Conservation (phyloP, 1,284 basidiomycete genomes). For the Apiotrichum gracile region DNA sequence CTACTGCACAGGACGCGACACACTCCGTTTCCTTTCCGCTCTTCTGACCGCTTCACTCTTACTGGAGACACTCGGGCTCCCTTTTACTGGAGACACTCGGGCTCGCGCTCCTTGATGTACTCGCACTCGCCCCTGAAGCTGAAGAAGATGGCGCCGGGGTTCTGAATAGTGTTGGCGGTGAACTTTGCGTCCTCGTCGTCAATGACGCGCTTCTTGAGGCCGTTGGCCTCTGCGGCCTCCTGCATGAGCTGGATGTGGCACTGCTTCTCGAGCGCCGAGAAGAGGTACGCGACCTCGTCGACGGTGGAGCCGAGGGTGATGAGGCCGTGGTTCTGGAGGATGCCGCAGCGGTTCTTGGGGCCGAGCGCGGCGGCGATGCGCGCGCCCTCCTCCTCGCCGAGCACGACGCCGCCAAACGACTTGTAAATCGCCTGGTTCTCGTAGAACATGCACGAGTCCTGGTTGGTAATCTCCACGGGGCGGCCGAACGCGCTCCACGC, state of each 20-base stretch:
- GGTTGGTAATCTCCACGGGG: slow-evolving; percentile 41
- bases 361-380: slow-evolving; percentile 59
- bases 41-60: too few relatives aligned
- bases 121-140: slow-evolving; percentile 8
- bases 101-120: slow-evolving; percentile 3
- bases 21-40: too few relatives aligned
- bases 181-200: slow-evolving; percentile 41
- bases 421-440: slow-evolving; percentile 27
- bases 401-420: slow-evolving; percentile 57
- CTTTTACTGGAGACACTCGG: slow-evolving; percentile 4
- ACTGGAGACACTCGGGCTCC: too few relatives aligned
- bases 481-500: slow-evolving; percentile 28
- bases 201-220: slow-evolving; percentile 34
- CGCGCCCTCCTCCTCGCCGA: slow-evolving; percentile 57
- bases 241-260: slow-evolving; percentile 43
- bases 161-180: slow-evolving; percentile 39
- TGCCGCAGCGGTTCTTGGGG: slow-evolving; percentile 41
- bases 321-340: slow-evolving; percentile 58
- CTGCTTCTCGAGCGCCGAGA: slow-evolving; percentile 40
- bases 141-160: slow-evolving; percentile 9
- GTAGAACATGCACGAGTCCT: slow-evolving; percentile 33
- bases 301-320: slow-evolving; percentile 50
- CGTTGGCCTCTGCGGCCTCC: slow-evolving; percentile 42
- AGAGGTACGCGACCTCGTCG: slow-evolving; percentile 40
- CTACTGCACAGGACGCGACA: too few relatives aligned